A percentile compares a stretch with the other conserved stretches of the same genome.
Conservation (phyloP, 2,329 filamentous ascomycete genomes). For the Colletotrichum navitas region DNA sequence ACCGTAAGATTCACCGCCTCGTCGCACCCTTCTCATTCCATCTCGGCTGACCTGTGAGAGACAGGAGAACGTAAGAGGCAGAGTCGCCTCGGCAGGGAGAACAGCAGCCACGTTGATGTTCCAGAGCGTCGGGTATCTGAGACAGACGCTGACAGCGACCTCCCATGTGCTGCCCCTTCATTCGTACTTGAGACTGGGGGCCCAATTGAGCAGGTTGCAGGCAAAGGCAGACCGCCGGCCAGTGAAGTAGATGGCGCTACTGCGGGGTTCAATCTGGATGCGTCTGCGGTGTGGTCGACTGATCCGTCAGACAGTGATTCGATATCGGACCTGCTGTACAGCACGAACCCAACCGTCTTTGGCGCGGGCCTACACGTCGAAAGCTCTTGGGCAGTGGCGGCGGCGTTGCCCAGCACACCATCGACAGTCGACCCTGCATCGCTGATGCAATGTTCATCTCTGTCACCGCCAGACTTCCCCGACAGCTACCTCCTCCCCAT, state of each 20-base stretch:
- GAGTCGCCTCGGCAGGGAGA: slow-evolving; percentile 26
- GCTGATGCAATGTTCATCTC: slow-evolving; percentile 13
- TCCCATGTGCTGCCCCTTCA: background rate
- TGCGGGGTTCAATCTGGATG: slow-evolving; percentile 24
- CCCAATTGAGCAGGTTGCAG: slow-evolving; percentile 18
- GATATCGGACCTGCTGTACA: slow-evolving; percentile 22
- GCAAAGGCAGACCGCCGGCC: background rate
- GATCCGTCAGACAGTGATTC: slow-evolving; percentile 22
- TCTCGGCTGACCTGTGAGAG: slow-evolving; percentile 19
- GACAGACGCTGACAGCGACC: slow-evolving; percentile 16
- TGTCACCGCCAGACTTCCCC: slow-evolving; percentile 48
- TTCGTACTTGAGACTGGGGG: background rate
- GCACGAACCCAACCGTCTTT: background rate
- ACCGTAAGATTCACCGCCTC: slow-evolving; percentile 53
- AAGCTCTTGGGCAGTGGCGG: background rate
- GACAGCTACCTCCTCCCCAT: slow-evolving; percentile 64
- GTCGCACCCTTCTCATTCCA: background rate
- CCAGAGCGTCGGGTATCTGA: slow-evolving; percentile 7
- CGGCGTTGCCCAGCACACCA: slow-evolving; percentile 4
- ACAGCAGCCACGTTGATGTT: slow-evolving; percentile 12
- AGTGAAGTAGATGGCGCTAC: slow-evolving; percentile 24
- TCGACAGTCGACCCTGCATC: slow-evolving; percentile 38
- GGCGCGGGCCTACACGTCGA: background rate
- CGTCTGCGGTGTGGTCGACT: slow-evolving; percentile 8
- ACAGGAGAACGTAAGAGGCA: slow-evolving; percentile 49